These are phyloP conservation scores for Pythium phragmitis DNA, from an alignment of 352 stramenopile species.

Conservation along the genomic window DNA sequence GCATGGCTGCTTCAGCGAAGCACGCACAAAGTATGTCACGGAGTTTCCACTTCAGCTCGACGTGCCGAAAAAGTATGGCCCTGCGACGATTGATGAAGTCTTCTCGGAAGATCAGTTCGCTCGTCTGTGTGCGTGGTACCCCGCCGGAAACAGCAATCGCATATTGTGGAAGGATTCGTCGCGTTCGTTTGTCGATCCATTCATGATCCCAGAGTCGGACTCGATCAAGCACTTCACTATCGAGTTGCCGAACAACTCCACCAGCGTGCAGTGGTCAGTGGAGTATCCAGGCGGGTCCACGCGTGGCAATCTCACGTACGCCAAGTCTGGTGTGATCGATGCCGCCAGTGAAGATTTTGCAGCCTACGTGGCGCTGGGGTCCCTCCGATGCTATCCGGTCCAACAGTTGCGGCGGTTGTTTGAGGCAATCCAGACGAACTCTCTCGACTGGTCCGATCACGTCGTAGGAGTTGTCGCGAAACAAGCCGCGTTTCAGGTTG, in stretches of 20 bases:
- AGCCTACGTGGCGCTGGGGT: conserved; percentile 1
- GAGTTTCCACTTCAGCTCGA: not conserved
- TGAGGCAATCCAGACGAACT: conserved; percentile 2
- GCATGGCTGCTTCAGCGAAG: not conserved
- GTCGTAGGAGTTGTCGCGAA: conserved; percentile 4
- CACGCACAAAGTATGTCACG: not conserved
- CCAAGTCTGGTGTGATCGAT: not conserved
- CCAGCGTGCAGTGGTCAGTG: conserved; percentile 4
- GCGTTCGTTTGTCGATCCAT: not conserved
- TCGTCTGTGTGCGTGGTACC: conserved; percentile 5
- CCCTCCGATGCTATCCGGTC: not conserved
- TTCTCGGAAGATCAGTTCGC: not conserved
- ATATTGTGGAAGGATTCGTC: not conserved
- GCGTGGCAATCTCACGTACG: conserved; percentile 13
- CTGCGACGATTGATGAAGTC: not conserved
- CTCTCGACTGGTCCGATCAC: conserved; percentile 8
- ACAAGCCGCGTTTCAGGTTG: conserved; percentile 12
- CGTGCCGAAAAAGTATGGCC: not conserved
- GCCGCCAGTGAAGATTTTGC: conserved; percentile 2
- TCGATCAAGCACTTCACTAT: not conserved
- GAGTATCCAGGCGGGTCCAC: not conserved
- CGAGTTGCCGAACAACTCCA: not conserved
- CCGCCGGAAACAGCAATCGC: not conserved
- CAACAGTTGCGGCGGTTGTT: conserved; percentile 15
- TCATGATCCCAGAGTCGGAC: conserved; percentile 2